Conservation (phyloP, 139 green algal genomes). For the Tetradesmus obliquus region DNA sequence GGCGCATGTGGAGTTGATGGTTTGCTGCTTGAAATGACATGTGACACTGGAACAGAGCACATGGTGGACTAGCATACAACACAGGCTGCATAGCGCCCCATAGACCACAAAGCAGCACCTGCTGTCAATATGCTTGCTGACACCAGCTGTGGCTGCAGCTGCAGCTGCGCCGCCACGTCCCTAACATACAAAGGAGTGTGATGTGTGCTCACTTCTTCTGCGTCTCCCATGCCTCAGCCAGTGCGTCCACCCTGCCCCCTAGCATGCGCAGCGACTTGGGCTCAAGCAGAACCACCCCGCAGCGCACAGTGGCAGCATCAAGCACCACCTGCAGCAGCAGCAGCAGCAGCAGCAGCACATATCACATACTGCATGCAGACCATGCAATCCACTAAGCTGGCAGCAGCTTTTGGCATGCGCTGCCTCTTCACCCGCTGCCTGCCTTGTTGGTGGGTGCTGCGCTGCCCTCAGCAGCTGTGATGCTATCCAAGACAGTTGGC, state of each 20-base stretch:
- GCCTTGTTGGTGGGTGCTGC: background rate
- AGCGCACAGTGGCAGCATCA: background rate
- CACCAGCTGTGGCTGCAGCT: too few species aligned
- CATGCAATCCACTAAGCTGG: background rate
- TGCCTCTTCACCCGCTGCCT: too few species aligned
- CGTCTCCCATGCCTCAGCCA: conserved; percentile 42
- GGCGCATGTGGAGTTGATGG: too few species aligned
- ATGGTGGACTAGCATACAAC: too few species aligned
- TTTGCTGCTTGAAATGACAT: too few species aligned
- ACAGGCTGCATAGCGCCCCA: too few species aligned
- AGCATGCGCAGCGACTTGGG: background rate
- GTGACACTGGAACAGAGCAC: too few species aligned
- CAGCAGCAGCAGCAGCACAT: conserved; percentile 1
- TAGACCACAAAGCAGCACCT: too few species aligned
- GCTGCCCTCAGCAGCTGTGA: background rate
- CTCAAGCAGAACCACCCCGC: conserved; percentile 39
- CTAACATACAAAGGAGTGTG: too few species aligned
- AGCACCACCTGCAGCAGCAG: conserved; percentile 23
- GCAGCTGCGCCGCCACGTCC: too few species aligned
- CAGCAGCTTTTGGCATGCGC: background rate
- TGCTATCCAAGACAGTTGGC: background rate
- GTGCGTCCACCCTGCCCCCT: conserved; percentile 35
- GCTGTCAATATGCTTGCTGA: too few species aligned
- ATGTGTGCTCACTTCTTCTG: background rate
- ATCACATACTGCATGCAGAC: background rate